Conservation (phyloP, 1,284 basidiomycete species). For the Vanrija humicola region DNA sequence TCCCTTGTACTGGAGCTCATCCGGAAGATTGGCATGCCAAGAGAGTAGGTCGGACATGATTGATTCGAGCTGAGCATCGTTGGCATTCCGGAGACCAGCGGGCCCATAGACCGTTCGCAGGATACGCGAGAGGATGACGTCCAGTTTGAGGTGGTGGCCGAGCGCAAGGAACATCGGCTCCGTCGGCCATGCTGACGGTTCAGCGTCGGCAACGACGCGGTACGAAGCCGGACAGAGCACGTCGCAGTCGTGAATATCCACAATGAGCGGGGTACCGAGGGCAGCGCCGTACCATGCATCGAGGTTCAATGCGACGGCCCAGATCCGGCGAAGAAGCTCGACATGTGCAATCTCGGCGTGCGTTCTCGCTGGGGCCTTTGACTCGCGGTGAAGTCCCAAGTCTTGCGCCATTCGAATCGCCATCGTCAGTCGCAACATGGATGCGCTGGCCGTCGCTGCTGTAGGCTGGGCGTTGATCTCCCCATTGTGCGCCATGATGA, state of each 20-base stretch:
- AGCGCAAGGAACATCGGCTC: slow-evolving; percentile 26
- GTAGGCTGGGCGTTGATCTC: slow-evolving; percentile 48
- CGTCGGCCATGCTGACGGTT: slow-evolving; percentile 58
- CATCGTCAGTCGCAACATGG: slow-evolving; percentile 36
- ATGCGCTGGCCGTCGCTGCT: slow-evolving; percentile 45
- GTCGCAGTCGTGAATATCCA: slow-evolving; percentile 90
- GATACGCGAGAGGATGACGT: slow-evolving; percentile 79
- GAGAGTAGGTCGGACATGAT: slow-evolving; percentile 69
- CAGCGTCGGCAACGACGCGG: slow-evolving; percentile 53
- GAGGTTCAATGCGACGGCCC: slow-evolving; percentile 84
- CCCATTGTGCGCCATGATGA: slow-evolving; percentile 55
- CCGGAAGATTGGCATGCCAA: slow-evolving; percentile 73
- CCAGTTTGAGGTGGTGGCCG: slow-evolving; percentile 76
- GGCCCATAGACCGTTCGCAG: slow-evolving; percentile 81
- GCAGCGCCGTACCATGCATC: slow-evolving; percentile 67
- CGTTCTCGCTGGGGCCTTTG: slow-evolving; percentile 26
- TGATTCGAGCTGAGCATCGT: slow-evolving; percentile 66
- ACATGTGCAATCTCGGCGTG: slow-evolving; percentile 53
- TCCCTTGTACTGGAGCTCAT: slow-evolving; percentile 67
- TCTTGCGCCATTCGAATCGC: slow-evolving; percentile 93
- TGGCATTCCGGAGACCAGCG: slow-evolving; percentile 75
- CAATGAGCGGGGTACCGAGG: slow-evolving; percentile 63
- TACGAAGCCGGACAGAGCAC: slow-evolving; percentile 70
- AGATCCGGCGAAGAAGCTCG: slow-evolving; percentile 76
- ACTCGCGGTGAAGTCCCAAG: slow-evolving; percentile 76